Conservation (phyloP, 2,329 filamentous ascomycete genomes). For the Didymella exigua region DNA sequence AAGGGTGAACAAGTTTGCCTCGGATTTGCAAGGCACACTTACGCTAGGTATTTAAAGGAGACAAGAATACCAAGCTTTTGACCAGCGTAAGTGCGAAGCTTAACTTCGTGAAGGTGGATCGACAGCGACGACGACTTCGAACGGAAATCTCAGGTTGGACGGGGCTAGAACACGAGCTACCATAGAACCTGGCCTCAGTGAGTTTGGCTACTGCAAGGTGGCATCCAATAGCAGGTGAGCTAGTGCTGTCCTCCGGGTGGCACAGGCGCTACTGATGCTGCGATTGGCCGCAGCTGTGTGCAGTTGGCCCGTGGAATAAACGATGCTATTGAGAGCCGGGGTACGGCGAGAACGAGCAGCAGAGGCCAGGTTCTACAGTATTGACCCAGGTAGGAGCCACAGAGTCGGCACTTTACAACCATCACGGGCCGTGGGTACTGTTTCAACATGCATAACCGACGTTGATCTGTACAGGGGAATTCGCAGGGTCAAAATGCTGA, state of each 20-base stretch:
- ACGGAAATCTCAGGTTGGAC: slow-evolving; percentile 4
- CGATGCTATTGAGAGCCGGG: too few species aligned
- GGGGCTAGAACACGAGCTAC: slow-evolving; percentile 5
- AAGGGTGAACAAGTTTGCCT: not conserved
- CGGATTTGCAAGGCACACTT: not conserved
- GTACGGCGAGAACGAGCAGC: too few species aligned
- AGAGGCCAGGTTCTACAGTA: too few species aligned
- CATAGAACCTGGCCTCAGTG: too few species aligned
- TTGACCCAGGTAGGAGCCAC: not conserved
- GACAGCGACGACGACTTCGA: not conserved
- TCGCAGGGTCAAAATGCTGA: not conserved
- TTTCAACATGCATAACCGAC: not conserved
- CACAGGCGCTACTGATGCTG: too few species aligned
- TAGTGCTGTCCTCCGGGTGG: too few species aligned
- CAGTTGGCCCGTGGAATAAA: too few species aligned
- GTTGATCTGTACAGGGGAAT: not conserved
- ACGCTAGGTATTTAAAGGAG: not conserved
- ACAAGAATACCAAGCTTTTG: slow-evolving; percentile 15
- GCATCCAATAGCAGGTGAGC: too few species aligned
- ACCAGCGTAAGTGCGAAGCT: slow-evolving; percentile 5
- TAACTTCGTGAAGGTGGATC: slow-evolving; percentile 6
- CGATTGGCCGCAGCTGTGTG: too few species aligned
- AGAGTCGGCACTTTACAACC: not conserved
- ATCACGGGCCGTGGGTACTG: not conserved
- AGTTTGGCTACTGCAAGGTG: too few species aligned